These are phyloP conservation scores for Lineolata rhizophorae DNA, from an alignment of 495 filamentous ascomycete species.

Conservation along the genomic window DNA sequence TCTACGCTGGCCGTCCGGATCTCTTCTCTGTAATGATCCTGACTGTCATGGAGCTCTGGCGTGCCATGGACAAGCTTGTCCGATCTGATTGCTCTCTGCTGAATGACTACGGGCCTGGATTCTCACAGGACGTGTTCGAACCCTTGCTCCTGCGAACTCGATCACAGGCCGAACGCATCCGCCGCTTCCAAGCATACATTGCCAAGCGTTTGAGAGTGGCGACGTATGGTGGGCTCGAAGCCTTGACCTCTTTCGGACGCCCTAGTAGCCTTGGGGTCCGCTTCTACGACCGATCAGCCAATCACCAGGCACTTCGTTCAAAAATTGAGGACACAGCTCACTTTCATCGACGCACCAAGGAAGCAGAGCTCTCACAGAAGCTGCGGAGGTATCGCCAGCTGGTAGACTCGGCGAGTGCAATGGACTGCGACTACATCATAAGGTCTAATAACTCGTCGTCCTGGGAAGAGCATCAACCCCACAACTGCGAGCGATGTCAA, in stretches of 20 bases:
- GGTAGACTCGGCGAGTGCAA: neutral
- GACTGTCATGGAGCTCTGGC: constrained; percentile 38
- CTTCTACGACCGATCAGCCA: no score
- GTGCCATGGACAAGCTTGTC: constrained; percentile 32
- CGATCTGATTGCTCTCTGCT: constrained; percentile 21
- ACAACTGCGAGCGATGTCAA: neutral
- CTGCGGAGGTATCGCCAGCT: neutral
- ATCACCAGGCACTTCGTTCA: neutral
- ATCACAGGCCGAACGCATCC: no score
- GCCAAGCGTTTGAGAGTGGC: neutral
- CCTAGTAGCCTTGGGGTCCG: neutral
- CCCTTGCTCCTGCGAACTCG: constrained; percentile 29
- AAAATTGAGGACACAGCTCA: no score
- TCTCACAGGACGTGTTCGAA: constrained; percentile 23
- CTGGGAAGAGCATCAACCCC: neutral
- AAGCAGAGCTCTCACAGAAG: neutral
- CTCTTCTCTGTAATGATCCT: constrained; percentile 35
- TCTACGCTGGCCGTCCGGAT: constrained; percentile 26
- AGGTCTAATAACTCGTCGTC: neutral
- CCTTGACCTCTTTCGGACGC: no score
- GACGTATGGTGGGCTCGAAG: neutral
- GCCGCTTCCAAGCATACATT: constrained; percentile 17
- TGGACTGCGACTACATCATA: no score
- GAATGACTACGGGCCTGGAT: constrained; percentile 25
- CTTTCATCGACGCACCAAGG: no score